These are phyloP conservation scores for Raffaelea arxii DNA, from an alignment of 2,329 filamentous ascomycete species.

Conservation along the genomic window DNA sequence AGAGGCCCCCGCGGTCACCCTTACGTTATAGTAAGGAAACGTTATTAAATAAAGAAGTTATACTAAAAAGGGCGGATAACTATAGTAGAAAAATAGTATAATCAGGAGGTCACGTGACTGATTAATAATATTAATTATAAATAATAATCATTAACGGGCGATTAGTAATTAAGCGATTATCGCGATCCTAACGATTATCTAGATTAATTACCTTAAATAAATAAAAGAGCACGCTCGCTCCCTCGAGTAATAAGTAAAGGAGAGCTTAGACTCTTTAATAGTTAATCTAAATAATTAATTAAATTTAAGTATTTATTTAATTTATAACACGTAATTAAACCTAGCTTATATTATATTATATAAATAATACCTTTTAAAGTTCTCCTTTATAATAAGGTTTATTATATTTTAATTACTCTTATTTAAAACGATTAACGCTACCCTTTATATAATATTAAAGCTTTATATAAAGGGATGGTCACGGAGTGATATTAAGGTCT, in stretches of 20 bases:
- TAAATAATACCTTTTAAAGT: background rate
- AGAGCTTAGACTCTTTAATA: background rate
- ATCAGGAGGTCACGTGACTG: no score
- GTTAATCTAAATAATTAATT: background rate
- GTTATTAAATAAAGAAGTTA: background rate
- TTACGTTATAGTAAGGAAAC: background rate
- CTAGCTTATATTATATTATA: background rate
- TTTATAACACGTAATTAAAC: background rate
- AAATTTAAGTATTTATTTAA: background rate
- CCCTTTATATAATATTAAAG: no score
- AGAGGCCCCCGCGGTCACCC: no score
- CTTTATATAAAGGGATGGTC: background rate
- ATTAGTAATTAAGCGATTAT: background rate
- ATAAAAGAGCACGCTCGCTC: background rate
- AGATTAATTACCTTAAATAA: background rate
- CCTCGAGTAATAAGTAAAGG: background rate
- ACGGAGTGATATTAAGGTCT: background rate
- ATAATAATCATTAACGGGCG: background rate
- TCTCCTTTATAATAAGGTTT: background rate
- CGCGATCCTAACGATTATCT: background rate
- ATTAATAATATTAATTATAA: background rate
- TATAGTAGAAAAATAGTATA: no score
- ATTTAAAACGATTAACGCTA: no score
- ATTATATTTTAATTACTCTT: background rate
- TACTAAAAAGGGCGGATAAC: no score